Conservation (phyloP, 179 eudicot genomes). For the Pouteria campechiana region DNA sequence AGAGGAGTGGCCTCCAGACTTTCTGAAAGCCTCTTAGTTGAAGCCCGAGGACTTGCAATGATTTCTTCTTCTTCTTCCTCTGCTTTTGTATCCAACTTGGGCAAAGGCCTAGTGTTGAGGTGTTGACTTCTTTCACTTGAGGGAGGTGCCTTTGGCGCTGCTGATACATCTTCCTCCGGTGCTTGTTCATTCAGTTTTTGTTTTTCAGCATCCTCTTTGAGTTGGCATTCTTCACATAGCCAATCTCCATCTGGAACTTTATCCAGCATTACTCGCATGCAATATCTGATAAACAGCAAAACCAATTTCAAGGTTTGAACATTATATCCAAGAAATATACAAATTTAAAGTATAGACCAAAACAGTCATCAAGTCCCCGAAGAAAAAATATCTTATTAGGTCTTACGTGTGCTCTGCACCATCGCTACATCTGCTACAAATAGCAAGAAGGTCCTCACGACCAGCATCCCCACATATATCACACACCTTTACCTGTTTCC, state of each 20-base stretch:
- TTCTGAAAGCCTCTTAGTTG: constrained; percentile 43
- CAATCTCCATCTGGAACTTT: constrained; percentile 73
- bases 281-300: constrained; percentile 33
- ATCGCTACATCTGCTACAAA: constrained; percentile 67
- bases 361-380: background rate
- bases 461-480: constrained; percentile 89
- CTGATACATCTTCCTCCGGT: constrained; percentile 16
- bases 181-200: constrained; percentile 16
- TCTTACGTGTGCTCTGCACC: constrained; percentile 88
- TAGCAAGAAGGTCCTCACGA: constrained; percentile 71
- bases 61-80: no score
- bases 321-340: background rate
- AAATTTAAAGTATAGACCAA: background rate
- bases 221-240: constrained; percentile 74
- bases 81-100: constrained; percentile 23
- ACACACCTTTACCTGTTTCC: constrained; percentile 63
- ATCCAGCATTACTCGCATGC: constrained; percentile 54
- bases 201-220: constrained; percentile 21
- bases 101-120: no score
- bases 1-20: constrained; percentile 41
- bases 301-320: constrained; percentile 1
- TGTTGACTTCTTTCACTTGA: constrained; percentile 34
- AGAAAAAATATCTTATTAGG: background rate
- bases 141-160: no score
- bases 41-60: constrained; percentile 17